A percentile compares a stretch with the other conserved stretches of the same genome.
Conservation (phyloP, 192 early-diverging fungal genomes). For the Backusella sp. region DNA sequence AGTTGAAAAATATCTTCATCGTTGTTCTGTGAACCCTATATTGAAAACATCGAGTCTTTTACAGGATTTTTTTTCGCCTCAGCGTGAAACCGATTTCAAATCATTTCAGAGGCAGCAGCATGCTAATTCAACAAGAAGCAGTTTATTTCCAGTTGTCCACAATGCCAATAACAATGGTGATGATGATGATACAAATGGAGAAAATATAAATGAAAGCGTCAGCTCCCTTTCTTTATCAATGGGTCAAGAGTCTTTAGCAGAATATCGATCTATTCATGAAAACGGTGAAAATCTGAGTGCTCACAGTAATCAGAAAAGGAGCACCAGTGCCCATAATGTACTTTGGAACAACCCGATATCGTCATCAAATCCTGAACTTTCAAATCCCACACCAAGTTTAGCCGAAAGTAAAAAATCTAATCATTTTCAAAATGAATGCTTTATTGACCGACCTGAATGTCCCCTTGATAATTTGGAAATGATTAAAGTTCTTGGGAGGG, state of each 20-base stretch:
- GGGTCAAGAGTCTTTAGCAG: neutral
- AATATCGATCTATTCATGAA: neutral
- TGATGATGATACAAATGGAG: neutral
- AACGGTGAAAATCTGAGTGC: neutral
- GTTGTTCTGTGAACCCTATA: slow-evolving; percentile 34
- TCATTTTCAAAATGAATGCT: neutral
- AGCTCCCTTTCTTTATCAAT: neutral
- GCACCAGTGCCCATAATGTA: neutral
- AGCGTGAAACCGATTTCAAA: slow-evolving; percentile 41
- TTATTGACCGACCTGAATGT: slow-evolving; percentile 17
- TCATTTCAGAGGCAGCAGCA: neutral
- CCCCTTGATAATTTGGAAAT: slow-evolving; percentile 47
- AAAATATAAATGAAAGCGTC: neutral
- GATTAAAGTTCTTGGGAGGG: slow-evolving; percentile 52
- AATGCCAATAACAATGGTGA: neutral
- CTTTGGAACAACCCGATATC: neutral
- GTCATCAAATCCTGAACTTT: neutral
- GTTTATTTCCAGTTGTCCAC: neutral
- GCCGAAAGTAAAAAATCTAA: neutral
- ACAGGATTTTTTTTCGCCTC: slow-evolving; percentile 42
- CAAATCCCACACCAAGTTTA: neutral
- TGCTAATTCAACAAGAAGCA: neutral
- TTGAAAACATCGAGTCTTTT: slow-evolving; percentile 38
- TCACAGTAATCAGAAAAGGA: too few species aligned
- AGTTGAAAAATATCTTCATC: slow-evolving; percentile 43